These are phyloP conservation scores for Cordyceps fumosorosea DNA, from an alignment of 2,329 filamentous ascomycete genomes.

Conservation along the genomic window DNA sequence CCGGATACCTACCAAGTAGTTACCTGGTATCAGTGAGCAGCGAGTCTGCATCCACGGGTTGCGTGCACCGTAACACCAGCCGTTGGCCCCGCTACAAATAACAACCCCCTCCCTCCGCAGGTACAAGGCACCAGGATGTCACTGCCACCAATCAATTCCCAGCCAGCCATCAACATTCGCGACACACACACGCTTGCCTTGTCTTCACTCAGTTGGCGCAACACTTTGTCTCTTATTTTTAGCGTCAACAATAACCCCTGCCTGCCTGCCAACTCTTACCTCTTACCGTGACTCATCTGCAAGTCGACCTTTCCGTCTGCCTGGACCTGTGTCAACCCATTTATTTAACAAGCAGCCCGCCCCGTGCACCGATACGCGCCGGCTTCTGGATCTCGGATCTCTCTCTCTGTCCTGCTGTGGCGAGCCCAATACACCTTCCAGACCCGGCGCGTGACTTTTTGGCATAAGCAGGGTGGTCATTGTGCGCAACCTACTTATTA, in stretches of 20 bases:
- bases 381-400: not conserved
- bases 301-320: not conserved
- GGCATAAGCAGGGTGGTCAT: conserved; percentile 1
- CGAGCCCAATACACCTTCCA: not conserved
- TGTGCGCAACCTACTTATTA: not conserved
- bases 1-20: no score
- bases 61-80: not conserved
- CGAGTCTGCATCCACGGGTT: not conserved
- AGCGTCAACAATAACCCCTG: not conserved
- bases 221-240: not conserved
- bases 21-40: not conserved
- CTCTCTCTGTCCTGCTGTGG: not conserved
- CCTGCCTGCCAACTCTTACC: not conserved
- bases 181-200: not conserved
- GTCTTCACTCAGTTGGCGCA: not conserved
- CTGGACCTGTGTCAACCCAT: not conserved
- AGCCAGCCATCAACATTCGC: conserved; percentile 6
- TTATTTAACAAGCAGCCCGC: not conserved
- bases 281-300: not conserved
- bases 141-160: conserved; percentile 6
- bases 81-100: not conserved
- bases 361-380: conserved; percentile 1
- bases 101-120: not conserved
- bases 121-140: conserved; percentile 8
- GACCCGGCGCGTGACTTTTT: not conserved